Conservation (phyloP, 352 stramenopile species). For the Globisporangium paroecandrum region DNA sequence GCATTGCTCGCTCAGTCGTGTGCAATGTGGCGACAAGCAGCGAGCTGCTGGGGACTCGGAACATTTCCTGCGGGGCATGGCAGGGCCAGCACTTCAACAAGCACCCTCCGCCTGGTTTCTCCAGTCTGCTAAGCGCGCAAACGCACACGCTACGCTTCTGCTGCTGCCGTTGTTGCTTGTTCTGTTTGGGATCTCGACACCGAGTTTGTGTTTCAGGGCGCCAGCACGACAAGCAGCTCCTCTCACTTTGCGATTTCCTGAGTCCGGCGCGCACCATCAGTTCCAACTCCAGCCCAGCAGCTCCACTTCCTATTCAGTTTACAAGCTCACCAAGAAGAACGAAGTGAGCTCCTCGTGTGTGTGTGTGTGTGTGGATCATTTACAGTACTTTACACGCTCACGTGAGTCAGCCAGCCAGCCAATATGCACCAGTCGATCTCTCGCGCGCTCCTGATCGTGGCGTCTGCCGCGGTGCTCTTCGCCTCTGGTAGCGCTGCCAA, state of each 20-base stretch:
- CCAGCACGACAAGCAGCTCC: neutral
- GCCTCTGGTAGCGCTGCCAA: neutral
- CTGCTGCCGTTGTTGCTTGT: neutral
- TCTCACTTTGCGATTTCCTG: neutral
- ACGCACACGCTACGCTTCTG: no score
- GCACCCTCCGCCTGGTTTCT: neutral
- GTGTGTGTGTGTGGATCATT: neutral
- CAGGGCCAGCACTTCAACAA: conserved; percentile 1
- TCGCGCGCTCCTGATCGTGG: neutral
- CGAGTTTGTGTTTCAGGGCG: neutral
- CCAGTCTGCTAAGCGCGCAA: neutral
- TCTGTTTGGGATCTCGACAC: neutral
- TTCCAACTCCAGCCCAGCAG: neutral
- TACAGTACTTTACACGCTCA: neutral
- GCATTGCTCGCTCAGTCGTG: neutral
- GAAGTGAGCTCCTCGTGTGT: neutral
- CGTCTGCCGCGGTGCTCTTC: neutral
- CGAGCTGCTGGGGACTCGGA: conserved; percentile 1
- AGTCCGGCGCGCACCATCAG: neutral
- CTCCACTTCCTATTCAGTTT: neutral
- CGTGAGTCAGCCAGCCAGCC: neutral
- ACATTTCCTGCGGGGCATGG: neutral
- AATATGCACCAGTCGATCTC: conserved; percentile 7
- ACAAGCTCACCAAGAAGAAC: neutral
- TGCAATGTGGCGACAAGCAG: neutral